Percentiles rank a stretch among this genome's conserved stretches.
These are phyloP conservation scores for Phytophthora tentaculata DNA, from an alignment of 352 stramenopile genomes.

Conservation along the genomic window DNA sequence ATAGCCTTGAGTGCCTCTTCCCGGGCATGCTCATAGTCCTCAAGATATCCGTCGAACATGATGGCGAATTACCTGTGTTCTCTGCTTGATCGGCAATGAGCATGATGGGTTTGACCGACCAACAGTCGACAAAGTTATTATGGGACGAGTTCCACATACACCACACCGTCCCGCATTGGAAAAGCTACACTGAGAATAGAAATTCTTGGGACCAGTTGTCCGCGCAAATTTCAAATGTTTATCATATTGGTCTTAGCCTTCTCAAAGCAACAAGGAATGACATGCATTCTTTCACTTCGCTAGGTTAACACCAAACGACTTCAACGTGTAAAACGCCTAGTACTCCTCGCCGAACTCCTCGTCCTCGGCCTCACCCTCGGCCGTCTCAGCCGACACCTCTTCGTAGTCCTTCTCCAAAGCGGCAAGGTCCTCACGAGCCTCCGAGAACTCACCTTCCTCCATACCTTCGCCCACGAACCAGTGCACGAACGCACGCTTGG, in stretches of 20 bases:
- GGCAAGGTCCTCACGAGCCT: slow-evolving; percentile 94
- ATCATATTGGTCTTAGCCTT: not conserved
- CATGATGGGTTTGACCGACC: slow-evolving; percentile 25
- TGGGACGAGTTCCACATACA: slow-evolving; percentile 29
- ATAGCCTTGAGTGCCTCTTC: slow-evolving; percentile 56
- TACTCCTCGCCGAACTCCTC: slow-evolving; percentile 94
- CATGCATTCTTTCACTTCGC: not conserved
- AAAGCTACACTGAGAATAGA: slow-evolving; percentile 17
- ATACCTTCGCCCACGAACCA: slow-evolving; percentile 99
- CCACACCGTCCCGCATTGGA: slow-evolving; percentile 23
- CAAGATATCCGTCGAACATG: slow-evolving; percentile 69
- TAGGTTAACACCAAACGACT: not conserved
- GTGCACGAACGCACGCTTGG: slow-evolving; percentile 96
- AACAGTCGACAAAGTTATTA: slow-evolving; percentile 26
- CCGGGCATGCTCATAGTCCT: slow-evolving; percentile 55
- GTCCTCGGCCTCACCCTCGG: slow-evolving; percentile 96
- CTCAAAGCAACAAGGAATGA: not conserved
- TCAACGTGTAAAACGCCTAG: slow-evolving; percentile 39
- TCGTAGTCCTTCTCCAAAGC: slow-evolving; percentile 96
- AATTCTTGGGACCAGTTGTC: not conserved
- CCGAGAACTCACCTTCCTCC: slow-evolving; percentile 99
- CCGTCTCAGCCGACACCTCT: slow-evolving; percentile 98
- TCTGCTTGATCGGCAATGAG: slow-evolving; percentile 19
- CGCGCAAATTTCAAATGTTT: slow-evolving; percentile 3
- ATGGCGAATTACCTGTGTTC: slow-evolving; percentile 10